Evolutionary conservation across 2,329 filamentous ascomycete species (phyloP).

Genomic region (Botrytis fragariae): DNA sequence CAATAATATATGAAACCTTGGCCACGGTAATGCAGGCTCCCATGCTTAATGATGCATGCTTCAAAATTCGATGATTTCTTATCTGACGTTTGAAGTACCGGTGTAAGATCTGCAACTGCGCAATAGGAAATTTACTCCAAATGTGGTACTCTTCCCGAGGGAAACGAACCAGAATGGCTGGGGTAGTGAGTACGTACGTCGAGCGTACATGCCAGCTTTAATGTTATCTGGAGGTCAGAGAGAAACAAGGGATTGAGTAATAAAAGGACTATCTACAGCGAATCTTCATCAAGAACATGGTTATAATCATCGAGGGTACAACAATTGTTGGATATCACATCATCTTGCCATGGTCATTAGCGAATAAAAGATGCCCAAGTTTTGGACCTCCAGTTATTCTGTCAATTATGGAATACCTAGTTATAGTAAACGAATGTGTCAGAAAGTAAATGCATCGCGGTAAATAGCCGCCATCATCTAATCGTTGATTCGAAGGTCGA

Average conservation of each 20-base stretch:
- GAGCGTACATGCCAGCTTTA: background rate
- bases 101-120: background rate
- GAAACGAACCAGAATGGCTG: background rate
- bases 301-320: background rate
- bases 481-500: background rate
- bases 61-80: slow-evolving; percentile 9
- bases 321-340: background rate
- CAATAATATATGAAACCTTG: background rate
- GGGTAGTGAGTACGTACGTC: background rate
- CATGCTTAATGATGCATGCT: slow-evolving; percentile 2
- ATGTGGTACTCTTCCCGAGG: background rate
- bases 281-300: background rate
- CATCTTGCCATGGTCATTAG: background rate
- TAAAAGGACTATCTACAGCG: background rate
- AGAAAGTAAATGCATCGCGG: slow-evolving; percentile 7
- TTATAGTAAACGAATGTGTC: background rate
- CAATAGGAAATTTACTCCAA: slow-evolving; percentile 2
- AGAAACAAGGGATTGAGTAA: background rate
- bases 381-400: background rate
- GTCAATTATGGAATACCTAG: background rate
- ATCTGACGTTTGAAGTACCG: background rate
- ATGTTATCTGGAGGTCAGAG: background rate
- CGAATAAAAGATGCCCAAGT: background rate
- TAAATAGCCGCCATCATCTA: slow-evolving; percentile 16
- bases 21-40: background rate